Conservation (phyloP, 371 early-diverging fungal genomes). For the Mortierella sp. region DNA sequence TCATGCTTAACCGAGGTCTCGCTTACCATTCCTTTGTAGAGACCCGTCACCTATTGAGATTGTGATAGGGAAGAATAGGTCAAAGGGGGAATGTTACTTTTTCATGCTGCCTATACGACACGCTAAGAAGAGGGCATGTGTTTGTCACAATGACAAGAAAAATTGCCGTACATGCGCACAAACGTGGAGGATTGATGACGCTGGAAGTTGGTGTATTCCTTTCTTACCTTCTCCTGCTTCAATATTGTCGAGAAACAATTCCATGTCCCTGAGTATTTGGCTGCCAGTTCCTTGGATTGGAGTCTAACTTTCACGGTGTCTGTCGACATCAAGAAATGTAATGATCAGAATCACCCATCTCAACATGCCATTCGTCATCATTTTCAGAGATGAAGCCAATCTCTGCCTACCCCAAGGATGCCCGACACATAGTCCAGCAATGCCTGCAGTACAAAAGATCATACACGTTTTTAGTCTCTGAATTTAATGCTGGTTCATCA, state of each 20-base stretch:
- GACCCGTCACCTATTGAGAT: slow-evolving; percentile 60
- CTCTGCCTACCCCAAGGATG: slow-evolving; percentile 72
- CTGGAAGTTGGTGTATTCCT: not conserved
- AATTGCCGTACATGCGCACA: not conserved
- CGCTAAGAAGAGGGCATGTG: too few species aligned
- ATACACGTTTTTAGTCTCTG: too few species aligned
- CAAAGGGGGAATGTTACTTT: not conserved
- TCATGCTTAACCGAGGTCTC: not conserved
- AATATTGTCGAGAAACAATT: slow-evolving; percentile 70
- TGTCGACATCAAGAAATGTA: not conserved
- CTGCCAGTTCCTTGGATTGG: slow-evolving; percentile 64
- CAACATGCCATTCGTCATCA: not conserved
- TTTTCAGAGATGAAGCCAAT: not conserved
- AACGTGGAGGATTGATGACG: not conserved
- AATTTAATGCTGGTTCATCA: too few species aligned
- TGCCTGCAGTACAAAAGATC: slow-evolving; percentile 57
- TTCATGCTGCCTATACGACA: too few species aligned
- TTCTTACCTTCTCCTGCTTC: slow-evolving; percentile 68
- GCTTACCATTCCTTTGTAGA: slow-evolving; percentile 77
- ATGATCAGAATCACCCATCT: not conserved
- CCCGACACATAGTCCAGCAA: slow-evolving; percentile 72
- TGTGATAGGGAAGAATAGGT: not conserved
- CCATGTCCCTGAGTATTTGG: slow-evolving; percentile 70
- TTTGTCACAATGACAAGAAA: too few species aligned
- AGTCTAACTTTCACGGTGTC: slow-evolving; percentile 68